Percentiles rank a stretch among this genome's conserved stretches.
These are phyloP conservation scores for Paecilomyces dactylethromorphus DNA, from an alignment of 2,329 filamentous ascomycete species.

Conservation along the genomic window DNA sequence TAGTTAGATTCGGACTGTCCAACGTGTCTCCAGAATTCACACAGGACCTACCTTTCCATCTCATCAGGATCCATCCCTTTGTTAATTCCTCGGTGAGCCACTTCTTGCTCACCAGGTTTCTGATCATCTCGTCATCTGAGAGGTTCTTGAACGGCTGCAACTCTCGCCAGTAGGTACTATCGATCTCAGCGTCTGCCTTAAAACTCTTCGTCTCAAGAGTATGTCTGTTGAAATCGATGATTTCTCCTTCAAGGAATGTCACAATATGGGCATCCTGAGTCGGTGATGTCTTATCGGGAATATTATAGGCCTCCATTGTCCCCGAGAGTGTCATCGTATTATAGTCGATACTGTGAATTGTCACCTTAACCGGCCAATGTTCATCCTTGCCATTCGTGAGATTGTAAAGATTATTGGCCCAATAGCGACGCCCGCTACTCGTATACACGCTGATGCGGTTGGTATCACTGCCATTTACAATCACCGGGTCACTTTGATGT, in stretches of 20 bases:
- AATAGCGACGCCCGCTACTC: slow-evolving; percentile 28
- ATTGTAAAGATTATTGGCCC: slow-evolving; percentile 21
- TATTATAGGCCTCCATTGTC: slow-evolving; percentile 65
- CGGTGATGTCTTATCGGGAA: slow-evolving; percentile 46
- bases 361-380: slow-evolving; percentile 62
- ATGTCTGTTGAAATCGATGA: slow-evolving; percentile 55
- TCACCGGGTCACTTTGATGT: slow-evolving; percentile 24
- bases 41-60: slow-evolving; percentile 42
- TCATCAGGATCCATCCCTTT: slow-evolving; percentile 44
- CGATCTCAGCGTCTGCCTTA: slow-evolving; percentile 39
- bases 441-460: slow-evolving; percentile 31
- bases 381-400: slow-evolving; percentile 39
- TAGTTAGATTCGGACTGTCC: not conserved
- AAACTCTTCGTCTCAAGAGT: slow-evolving; percentile 43
- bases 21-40: not conserved
- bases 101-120: slow-evolving; percentile 37
- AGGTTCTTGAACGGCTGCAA: slow-evolving; percentile 42
- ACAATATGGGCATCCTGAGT: slow-evolving; percentile 47
- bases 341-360: slow-evolving; percentile 56
- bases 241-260: slow-evolving; percentile 63
- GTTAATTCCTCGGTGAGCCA: slow-evolving; percentile 37
- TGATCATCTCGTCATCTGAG: slow-evolving; percentile 37
- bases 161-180: slow-evolving; percentile 44
- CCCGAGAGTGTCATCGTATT: slow-evolving; percentile 56
- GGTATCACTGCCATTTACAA: slow-evolving; percentile 28